Evolutionary conservation across 441 rosid genomes (phyloP), one percentile per base, ranked within the genome.

Genomic region (Mallotus repandus): DNA sequence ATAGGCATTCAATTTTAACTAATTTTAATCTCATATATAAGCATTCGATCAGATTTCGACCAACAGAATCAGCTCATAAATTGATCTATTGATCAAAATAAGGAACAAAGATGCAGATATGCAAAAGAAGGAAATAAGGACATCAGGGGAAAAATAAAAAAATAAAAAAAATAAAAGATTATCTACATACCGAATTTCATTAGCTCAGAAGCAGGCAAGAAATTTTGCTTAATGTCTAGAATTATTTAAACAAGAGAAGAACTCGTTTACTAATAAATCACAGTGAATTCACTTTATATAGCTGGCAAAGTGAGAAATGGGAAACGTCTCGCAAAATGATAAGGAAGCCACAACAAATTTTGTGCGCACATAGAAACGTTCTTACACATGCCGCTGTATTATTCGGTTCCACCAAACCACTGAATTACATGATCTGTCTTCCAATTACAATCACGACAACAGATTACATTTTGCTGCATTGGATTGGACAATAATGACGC

Each of bases 351-450:
- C 63, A 29, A 50, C 48, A 29, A 70, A 62, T 69, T 71, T 59
- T 66, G 35, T 11, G 18, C 69, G 58, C 63, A 68, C 71, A 71
- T 41, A 61, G 49, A 18, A 57, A 68, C 21, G 59, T 65, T 68
- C 67, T 5, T 22, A 48, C 63, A 64, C 71, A 55, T 70, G 76
- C 80, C 65, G 66, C 63, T 48, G 8, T 70, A 65, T 60, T 41
- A 73, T 59, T 69, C 35, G 56, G 45, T 66, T 81, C 68, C 81
- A 80, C 50, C 61, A 0, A 72, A 56, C 63, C 68, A 79, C 68
- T 73, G 49, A 73, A 56, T 59, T 67, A n/a, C 56, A 55, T 74
- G 72, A 71, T 22, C 82, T 75, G 78, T 74, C 85, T 79, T 75
- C 79, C 77, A 55, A 58, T 35, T 75, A 69, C 41, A 11, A 22